phyloP scores from a whole-genome alignment of 1,284 basidiomycete species.

The Marasmius fiardii region DNA sequence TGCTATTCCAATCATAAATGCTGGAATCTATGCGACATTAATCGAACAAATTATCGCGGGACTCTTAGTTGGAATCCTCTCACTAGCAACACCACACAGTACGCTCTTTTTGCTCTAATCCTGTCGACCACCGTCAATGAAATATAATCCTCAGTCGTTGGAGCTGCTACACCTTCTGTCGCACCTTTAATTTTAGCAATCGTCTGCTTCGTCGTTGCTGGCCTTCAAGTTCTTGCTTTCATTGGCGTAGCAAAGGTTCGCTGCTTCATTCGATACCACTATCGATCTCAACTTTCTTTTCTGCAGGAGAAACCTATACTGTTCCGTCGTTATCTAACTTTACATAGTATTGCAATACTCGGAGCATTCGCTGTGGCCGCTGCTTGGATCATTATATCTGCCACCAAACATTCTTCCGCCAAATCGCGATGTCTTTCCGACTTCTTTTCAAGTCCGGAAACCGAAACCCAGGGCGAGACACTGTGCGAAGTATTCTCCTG shows the following conservation, averaged over 20 bases:
- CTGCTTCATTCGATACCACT: background rate
- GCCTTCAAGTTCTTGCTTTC: slow-evolving; percentile 77
- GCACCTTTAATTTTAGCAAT: slow-evolving; percentile 73
- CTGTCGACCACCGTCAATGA: slow-evolving; percentile 9
- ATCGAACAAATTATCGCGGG: slow-evolving; percentile 72
- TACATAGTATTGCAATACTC: slow-evolving; percentile 59
- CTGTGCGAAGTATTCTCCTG: slow-evolving; percentile 87
- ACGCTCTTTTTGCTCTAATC: slow-evolving; percentile 26
- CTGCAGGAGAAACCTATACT: slow-evolving; percentile 74
- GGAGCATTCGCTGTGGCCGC: slow-evolving; percentile 74
- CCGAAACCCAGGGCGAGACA: slow-evolving; percentile 53
- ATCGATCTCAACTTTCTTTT: slow-evolving; percentile 6
- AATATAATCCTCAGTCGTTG: slow-evolving; percentile 63
- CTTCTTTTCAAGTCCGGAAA: slow-evolving; percentile 47
- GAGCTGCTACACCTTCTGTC: slow-evolving; percentile 74
- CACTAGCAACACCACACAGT: slow-evolving; percentile 79
- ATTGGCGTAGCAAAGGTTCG: slow-evolving; percentile 74
- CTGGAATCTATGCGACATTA: slow-evolving; percentile 81
- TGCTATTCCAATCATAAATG: slow-evolving; percentile 83
- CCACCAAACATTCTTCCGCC: slow-evolving; percentile 68
- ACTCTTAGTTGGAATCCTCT: slow-evolving; percentile 71
- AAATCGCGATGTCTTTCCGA: slow-evolving; percentile 60
- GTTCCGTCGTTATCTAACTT: slow-evolving; percentile 71
- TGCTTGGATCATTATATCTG: slow-evolving; percentile 79
- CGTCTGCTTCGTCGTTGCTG: slow-evolving; percentile 71